Conservation (phyloP, 768 basidiomycete species). For the Neoboletus subvelutipes region DNA sequence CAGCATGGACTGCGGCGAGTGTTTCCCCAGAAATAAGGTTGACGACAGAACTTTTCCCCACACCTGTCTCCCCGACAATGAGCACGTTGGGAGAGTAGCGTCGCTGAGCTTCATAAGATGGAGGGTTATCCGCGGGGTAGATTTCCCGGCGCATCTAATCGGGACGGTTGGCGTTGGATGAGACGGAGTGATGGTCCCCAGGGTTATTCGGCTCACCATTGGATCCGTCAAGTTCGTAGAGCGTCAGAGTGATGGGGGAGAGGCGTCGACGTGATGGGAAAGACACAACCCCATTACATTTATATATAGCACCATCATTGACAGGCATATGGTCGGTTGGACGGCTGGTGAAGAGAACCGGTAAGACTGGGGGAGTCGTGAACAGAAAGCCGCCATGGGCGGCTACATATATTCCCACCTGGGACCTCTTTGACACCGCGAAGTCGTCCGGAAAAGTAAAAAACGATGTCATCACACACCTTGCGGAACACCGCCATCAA, state of each 20-base stretch:
- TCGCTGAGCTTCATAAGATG: constrained; percentile 20
- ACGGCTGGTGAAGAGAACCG: not conserved
- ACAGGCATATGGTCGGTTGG: not conserved
- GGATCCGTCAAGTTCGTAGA: not conserved
- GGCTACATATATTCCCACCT: constrained; percentile 10
- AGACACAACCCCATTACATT: constrained; percentile 5
- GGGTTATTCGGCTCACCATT: constrained; percentile 13
- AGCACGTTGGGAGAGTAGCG: constrained; percentile 37
- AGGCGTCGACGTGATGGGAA: constrained; percentile 4
- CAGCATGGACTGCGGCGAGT: constrained; percentile 29
- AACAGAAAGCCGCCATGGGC: constrained; percentile 11
- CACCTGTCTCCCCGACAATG: constrained; percentile 35
- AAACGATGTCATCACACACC: not conserved
- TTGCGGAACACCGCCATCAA: constrained; percentile 6
- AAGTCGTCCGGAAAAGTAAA: constrained; percentile 5
- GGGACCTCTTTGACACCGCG: not conserved
- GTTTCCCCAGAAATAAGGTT: constrained; percentile 36
- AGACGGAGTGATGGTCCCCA: not conserved
- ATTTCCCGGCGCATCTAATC: constrained; percentile 15
- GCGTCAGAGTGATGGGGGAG: constrained; percentile 1
- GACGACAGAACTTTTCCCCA: constrained; percentile 41
- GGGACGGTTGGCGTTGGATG: not conserved
- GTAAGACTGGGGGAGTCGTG: not conserved
- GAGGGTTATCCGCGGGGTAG: constrained; percentile 11
- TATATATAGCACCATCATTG: constrained; percentile 23